Conservation (phyloP, 805 yeast genomes). For the Maudiozyma turicensis region DNA sequence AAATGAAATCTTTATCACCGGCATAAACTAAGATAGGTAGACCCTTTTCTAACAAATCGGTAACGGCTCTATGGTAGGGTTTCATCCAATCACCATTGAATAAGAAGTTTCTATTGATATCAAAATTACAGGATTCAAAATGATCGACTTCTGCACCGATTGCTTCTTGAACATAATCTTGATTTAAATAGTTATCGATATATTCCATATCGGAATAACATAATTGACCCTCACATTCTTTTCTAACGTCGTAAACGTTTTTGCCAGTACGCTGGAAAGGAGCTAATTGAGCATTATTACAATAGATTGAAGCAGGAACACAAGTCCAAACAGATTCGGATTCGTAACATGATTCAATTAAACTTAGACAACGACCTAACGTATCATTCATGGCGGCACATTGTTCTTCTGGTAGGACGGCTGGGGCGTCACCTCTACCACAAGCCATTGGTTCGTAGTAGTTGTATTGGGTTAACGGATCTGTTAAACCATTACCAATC, state of each 20-base stretch:
- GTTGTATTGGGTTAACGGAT: slow-evolving; percentile 69
- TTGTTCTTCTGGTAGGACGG: slow-evolving; percentile 68
- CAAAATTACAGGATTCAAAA: slow-evolving; percentile 68
- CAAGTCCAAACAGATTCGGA: slow-evolving; percentile 72
- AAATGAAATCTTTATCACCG: slow-evolving; percentile 92
- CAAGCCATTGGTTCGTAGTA: slow-evolving; percentile 91
- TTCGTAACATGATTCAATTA: slow-evolving; percentile 72
- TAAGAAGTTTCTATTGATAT: slow-evolving; percentile 68
- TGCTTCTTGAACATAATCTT: slow-evolving; percentile 63
- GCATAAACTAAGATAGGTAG: slow-evolving; percentile 85
- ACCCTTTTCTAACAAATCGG: slow-evolving; percentile 57
- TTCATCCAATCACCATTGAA: slow-evolving; percentile 89
- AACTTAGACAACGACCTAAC: slow-evolving; percentile 66
- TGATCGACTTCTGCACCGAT: slow-evolving; percentile 84
- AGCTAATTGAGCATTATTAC: slow-evolving; percentile 74
- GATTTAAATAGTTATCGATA: slow-evolving; percentile 71
- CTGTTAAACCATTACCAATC: slow-evolving; percentile 89
- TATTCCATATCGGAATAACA: slow-evolving; percentile 76
- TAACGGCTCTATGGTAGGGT: slow-evolving; percentile 73
- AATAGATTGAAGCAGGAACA: slow-evolving; percentile 84
- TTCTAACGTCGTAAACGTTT: slow-evolving; percentile 86
- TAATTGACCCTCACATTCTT: slow-evolving; percentile 54
- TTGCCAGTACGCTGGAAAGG: slow-evolving; percentile 80
- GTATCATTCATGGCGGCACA: slow-evolving; percentile 61
- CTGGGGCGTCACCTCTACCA: slow-evolving; percentile 78